These are phyloP conservation scores for Boletus subparvulus DNA, from an alignment of 768 basidiomycete species.

Conservation along the genomic window DNA sequence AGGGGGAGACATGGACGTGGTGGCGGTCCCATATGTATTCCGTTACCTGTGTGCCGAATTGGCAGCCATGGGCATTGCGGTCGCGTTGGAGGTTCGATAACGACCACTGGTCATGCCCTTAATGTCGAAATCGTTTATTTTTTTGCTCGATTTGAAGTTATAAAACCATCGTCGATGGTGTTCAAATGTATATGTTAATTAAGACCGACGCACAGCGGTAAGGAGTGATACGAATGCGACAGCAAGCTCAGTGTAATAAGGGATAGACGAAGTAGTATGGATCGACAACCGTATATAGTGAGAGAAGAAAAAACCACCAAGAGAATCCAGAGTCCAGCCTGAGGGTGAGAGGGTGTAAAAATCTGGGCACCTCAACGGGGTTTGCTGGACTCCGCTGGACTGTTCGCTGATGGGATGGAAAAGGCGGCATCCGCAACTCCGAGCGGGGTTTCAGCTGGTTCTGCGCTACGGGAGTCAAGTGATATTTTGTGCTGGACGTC, in stretches of 20 bases:
- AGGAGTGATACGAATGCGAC: slow-evolving; percentile 13
- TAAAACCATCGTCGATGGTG: not conserved
- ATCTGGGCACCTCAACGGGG: slow-evolving; percentile 16
- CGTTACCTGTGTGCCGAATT: slow-evolving; percentile 93
- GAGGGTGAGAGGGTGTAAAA: not conserved
- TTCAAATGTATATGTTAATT: slow-evolving; percentile 16
- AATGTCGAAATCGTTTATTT: not conserved
- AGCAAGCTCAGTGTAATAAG: slow-evolving; percentile 12
- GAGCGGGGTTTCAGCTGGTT: not conserved
- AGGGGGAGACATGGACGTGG: slow-evolving; percentile 87
- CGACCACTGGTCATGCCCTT: not conserved
- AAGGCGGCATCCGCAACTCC: not conserved
- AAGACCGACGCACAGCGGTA: slow-evolving; percentile 15
- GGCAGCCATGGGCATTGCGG: slow-evolving; percentile 96
- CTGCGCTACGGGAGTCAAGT: not conserved
- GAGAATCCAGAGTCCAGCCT: slow-evolving; percentile 8
- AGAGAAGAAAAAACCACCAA: not conserved
- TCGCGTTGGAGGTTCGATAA: slow-evolving; percentile 75
- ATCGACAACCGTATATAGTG: slow-evolving; percentile 13
- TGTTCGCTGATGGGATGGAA: not conserved
- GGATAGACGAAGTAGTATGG: slow-evolving; percentile 13
- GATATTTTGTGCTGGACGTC: not conserved
- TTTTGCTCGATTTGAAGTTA: not conserved
- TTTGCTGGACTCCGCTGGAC: slow-evolving; percentile 1
- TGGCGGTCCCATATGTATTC: slow-evolving; percentile 95